A percentile compares a stretch with the other conserved stretches of the same genome.
phyloP scores from a whole-genome alignment of 169 alveolate genomes.

The Eimeria mitis region DNA sequence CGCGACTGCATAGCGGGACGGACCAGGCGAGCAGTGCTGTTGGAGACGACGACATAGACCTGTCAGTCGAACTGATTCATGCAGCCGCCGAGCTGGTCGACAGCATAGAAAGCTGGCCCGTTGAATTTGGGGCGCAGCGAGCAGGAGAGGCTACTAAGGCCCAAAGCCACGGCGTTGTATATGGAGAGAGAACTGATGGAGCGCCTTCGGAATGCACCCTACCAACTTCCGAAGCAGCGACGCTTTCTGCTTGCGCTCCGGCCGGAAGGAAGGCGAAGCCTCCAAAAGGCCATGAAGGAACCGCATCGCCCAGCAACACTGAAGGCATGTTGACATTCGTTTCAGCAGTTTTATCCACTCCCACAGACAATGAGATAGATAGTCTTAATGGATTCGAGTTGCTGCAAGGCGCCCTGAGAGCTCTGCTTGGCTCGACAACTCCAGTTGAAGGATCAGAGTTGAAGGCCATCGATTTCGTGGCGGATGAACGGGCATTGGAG shows the following conservation, averaged over 20 bases:
- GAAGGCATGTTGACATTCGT: conserved; percentile 59
- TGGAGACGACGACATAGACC: conserved; percentile 3
- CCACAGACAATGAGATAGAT: conserved; percentile 40
- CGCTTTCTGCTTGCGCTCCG: neutral
- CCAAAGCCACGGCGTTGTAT: neutral
- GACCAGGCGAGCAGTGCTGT: neutral
- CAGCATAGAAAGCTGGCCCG: conserved; percentile 69
- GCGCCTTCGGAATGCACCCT: neutral
- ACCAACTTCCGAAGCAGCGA: conserved; percentile 10
- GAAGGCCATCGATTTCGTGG: neutral
- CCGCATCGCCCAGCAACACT: neutral
- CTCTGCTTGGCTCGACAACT: conserved; percentile 21
- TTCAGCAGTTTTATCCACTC: neutral
- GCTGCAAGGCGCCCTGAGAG: conserved; percentile 33
- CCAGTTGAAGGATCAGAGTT: neutral
- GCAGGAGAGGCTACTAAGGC: neutral
- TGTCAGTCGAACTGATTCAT: conserved; percentile 45
- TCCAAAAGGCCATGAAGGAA: neutral
- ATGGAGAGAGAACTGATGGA: neutral
- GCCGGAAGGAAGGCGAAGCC: conserved; percentile 45
- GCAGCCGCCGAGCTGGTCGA: conserved; percentile 70
- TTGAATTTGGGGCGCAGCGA: neutral
- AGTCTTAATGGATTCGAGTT: conserved; percentile 51
- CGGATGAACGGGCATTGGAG: neutral
- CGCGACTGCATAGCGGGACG: neutral